phyloP scores from a whole-genome alignment of 176 grass and related monocot species.

The Paspalum notatum region DNA sequence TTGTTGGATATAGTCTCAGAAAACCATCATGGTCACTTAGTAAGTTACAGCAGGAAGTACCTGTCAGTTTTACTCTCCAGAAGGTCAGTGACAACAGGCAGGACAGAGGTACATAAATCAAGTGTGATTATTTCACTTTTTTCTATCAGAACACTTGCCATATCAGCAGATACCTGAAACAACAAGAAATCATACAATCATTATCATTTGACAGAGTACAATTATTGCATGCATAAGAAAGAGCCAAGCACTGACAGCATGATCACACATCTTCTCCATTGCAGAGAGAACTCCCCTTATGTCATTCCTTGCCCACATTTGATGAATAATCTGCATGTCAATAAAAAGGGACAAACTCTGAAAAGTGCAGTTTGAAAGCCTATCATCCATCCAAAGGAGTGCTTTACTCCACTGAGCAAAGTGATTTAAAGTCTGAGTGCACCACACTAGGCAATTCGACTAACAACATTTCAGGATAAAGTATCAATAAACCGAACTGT shows the following conservation, averaged over 20 bases:
- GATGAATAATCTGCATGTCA: slow-evolving; percentile 74
- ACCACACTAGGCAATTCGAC: background rate
- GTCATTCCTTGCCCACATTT: slow-evolving; percentile 93
- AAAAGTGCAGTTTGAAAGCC: slow-evolving; percentile 21
- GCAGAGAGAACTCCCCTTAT: slow-evolving; percentile 74
- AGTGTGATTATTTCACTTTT: slow-evolving; percentile 83
- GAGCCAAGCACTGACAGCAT: slow-evolving; percentile 64
- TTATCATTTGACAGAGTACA: background rate
- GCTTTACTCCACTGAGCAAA: slow-evolving; percentile 17
- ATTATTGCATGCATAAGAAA: slow-evolving; percentile 24
- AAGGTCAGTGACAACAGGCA: slow-evolving; percentile 73
- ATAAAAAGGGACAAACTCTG: slow-evolving; percentile 26
- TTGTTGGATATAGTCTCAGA: background rate
- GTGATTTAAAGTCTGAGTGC: slow-evolving; percentile 3
- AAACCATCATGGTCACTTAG: background rate
- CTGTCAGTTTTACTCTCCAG: slow-evolving; percentile 96
- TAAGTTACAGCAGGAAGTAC: slow-evolving; percentile 42
- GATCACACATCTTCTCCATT: slow-evolving; percentile 93
- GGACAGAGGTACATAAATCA: slow-evolving; percentile 81
- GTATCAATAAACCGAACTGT: background rate
- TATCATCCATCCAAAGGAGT: background rate
- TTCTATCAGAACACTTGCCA: slow-evolving; percentile 73
- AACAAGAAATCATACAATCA: slow-evolving; percentile 36
- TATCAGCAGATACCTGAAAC: slow-evolving; percentile 85
- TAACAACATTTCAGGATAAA: slow-evolving; percentile 29